phyloP scores from a whole-genome alignment of 2,329 filamentous ascomycete species.

The Sphaceloma murrayae region DNA sequence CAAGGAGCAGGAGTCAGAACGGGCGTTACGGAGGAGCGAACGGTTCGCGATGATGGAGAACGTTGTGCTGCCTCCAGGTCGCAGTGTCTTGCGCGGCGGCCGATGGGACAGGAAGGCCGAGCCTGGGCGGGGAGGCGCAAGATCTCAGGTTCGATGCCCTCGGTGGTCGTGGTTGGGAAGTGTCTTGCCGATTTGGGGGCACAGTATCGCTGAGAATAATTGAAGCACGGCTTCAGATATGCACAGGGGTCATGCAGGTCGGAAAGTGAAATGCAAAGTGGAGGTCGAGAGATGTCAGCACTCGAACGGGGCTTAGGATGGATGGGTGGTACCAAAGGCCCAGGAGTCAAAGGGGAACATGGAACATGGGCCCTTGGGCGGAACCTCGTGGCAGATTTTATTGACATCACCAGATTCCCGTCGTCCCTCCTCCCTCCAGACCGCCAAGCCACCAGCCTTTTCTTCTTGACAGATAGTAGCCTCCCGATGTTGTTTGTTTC shows the following conservation, averaged over 20 bases:
- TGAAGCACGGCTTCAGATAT: neutral
- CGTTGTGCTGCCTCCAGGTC: neutral
- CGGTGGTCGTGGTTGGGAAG: too few species aligned
- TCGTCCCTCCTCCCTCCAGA: too few species aligned
- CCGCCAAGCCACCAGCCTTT: conserved; percentile 7
- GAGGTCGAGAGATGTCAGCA: neutral
- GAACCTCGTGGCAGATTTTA: conserved; percentile 8
- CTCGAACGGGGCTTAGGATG: neutral
- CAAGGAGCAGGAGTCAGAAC: neutral
- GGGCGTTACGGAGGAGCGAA: neutral
- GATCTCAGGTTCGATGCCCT: neutral
- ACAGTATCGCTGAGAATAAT: neutral
- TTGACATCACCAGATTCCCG: conserved; percentile 11
- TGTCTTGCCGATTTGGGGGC: too few species aligned
- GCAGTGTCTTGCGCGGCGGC: neutral
- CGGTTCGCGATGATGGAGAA: conserved; percentile 4
- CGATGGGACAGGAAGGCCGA: conserved; percentile 3
- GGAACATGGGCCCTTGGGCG: neutral
- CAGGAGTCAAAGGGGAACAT: neutral
- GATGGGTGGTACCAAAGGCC: neutral
- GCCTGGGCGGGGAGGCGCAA: conserved; percentile 15
- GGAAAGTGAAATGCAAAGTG: neutral
- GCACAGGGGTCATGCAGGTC: neutral
- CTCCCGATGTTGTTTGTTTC: too few species aligned
- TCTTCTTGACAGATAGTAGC: conserved; percentile 1